phyloP scores from a whole-genome alignment of 2,329 filamentous ascomycete species.

The Fusarium sublunatum region DNA sequence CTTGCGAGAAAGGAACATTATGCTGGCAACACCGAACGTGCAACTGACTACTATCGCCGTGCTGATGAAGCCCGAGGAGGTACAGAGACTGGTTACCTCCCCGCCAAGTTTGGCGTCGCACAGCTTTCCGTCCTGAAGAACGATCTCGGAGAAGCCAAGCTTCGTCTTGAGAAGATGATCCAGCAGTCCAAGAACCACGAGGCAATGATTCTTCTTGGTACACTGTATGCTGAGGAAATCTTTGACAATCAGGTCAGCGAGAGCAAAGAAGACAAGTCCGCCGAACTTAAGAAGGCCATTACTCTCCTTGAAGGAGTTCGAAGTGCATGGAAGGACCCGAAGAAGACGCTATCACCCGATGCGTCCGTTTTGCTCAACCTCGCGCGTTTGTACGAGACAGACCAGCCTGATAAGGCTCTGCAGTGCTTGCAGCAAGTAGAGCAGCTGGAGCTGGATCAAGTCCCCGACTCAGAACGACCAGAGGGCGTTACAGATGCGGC shows the following conservation, averaged over 20 bases:
- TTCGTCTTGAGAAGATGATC: conserved; percentile 92
- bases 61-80: conserved; percentile 93
- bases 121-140: conserved; percentile 87
- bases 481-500: conserved; percentile 66
- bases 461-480: conserved; percentile 76
- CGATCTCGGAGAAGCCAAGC: conserved; percentile 91
- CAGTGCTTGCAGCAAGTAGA: conserved; percentile 94
- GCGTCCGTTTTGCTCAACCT: conserved; percentile 91
- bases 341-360: conserved; percentile 84
- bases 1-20: conserved; percentile 93
- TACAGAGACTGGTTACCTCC: conserved; percentile 88
- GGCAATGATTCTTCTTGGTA: conserved; percentile 91
- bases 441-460: conserved; percentile 84
- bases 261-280: conserved; percentile 85
- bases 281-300: conserved; percentile 88
- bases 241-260: conserved; percentile 80
- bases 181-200: conserved; percentile 86
- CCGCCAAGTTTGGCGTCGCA: conserved; percentile 93
- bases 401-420: conserved; percentile 88
- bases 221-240: conserved; percentile 92
- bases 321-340: conserved; percentile 90
- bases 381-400: conserved; percentile 87
- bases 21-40: conserved; percentile 77
- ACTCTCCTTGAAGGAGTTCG: conserved; percentile 85
- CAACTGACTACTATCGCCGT: conserved; percentile 86